Percentiles rank a stretch among this genome's conserved stretches.
Evolutionary conservation across 306 rosid genomes (phyloP).

Genomic region (Trifolium dubium): DNA sequence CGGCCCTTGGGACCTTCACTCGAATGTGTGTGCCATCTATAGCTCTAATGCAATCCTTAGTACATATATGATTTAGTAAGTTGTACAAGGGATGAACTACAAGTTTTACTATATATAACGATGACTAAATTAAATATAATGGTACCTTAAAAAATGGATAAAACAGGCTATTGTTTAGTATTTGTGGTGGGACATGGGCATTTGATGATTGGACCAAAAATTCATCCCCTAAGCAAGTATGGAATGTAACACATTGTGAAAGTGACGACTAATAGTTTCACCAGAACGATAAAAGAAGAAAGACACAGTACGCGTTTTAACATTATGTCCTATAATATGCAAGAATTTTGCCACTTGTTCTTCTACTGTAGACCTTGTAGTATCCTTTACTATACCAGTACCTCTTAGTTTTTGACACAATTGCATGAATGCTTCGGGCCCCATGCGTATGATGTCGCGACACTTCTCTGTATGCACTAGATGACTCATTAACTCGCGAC

Average conservation of each 20-base stretch:
- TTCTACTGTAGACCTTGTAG: not conserved
- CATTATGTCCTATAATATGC: not conserved
- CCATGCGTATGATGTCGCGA: not conserved
- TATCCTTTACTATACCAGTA: not conserved
- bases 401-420: not conserved
- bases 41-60: not conserved
- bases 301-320: not conserved
- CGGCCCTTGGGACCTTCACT: not conserved
- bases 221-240: not conserved
- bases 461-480: constrained; percentile 5
- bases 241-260: not conserved
- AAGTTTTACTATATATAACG: not conserved
- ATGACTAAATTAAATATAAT: not conserved
- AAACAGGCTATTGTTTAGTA: not conserved
- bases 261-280: not conserved
- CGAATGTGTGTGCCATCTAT: not conserved
- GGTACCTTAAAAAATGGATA: constrained; percentile 2
- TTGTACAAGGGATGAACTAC: not conserved
- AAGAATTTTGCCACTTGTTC: not conserved
- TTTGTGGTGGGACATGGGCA: not conserved
- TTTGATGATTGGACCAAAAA: not conserved
- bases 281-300: not conserved
- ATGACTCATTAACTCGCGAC: not conserved
- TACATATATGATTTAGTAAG: not conserved
- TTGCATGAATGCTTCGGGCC: not conserved